Conservation (phyloP, 2,329 filamentous ascomycete species). For the Aspergillus versicolor region DNA sequence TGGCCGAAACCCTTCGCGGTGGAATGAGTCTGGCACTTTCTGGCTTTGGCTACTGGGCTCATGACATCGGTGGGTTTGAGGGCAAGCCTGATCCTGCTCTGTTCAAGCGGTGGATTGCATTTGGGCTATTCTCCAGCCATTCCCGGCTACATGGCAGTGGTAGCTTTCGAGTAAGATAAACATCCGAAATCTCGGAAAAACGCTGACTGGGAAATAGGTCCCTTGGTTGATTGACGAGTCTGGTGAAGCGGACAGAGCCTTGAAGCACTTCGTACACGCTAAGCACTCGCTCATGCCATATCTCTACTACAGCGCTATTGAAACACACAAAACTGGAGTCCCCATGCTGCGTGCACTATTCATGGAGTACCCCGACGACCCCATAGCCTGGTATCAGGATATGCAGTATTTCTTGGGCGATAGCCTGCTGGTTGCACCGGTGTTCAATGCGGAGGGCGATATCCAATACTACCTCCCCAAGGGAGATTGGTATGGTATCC, state of each 20-base stretch:
- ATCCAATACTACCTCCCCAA: conserved; percentile 10
- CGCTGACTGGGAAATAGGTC: not conserved
- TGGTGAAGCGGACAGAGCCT: conserved; percentile 5
- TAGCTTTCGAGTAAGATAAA: too few relatives aligned
- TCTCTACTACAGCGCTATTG: conserved; percentile 7
- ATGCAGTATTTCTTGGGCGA: conserved; percentile 11
- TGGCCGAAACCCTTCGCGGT: conserved; percentile 11
- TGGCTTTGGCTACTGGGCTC: conserved; percentile 13
- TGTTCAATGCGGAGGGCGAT: not conserved
- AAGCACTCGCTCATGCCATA: conserved; percentile 14
- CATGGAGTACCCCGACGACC: conserved; percentile 8
- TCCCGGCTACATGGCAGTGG: conserved; percentile 6
- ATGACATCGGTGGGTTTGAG: conserved; percentile 13
- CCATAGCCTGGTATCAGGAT: conserved; percentile 7
- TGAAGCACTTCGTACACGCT: conserved; percentile 6
- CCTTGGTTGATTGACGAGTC: conserved; percentile 10
- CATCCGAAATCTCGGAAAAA: too few relatives aligned
- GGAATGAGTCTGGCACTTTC: conserved; percentile 10
- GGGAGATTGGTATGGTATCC: conserved; percentile 2
- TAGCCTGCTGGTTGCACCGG: conserved; percentile 10
- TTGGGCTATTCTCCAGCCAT: conserved; percentile 11
- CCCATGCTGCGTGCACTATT: conserved; percentile 8
- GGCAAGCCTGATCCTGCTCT: conserved; percentile 6
- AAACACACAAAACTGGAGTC: conserved; percentile 4
- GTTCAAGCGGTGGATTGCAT: conserved; percentile 13